phyloP scores from a whole-genome alignment of 352 stramenopile genomes.

The Phytophthora capsici region DNA sequence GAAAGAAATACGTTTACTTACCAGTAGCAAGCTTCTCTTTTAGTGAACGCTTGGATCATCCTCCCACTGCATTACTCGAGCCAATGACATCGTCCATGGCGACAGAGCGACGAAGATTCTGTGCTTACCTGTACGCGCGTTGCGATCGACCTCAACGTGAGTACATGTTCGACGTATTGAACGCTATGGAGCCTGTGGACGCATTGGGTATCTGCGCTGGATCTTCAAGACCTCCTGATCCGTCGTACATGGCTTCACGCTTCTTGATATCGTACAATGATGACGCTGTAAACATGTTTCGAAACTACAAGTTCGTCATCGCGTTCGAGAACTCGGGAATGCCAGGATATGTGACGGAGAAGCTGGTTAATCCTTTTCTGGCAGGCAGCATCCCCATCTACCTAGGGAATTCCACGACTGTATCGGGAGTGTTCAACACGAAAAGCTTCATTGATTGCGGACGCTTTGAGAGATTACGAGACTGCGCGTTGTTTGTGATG shows the following conservation, averaged over 20 bases:
- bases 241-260: neutral
- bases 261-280: constrained; percentile 43
- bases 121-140: constrained; percentile 57
- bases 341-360: constrained; percentile 69
- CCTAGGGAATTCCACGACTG: constrained; percentile 50
- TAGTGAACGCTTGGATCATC: constrained; percentile 35
- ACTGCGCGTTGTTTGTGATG: constrained; percentile 46
- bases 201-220: constrained; percentile 52
- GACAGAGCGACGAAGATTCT: constrained; percentile 33
- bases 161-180: constrained; percentile 63
- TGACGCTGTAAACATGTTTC: constrained; percentile 43
- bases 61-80: constrained; percentile 36
- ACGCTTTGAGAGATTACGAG: constrained; percentile 39
- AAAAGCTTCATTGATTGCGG: constrained; percentile 65
- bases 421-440: constrained; percentile 50
- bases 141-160: constrained; percentile 57
- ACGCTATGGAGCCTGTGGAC: constrained; percentile 51
- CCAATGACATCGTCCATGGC: neutral
- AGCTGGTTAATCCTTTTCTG: constrained; percentile 67
- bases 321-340: constrained; percentile 65
- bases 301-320: constrained; percentile 66
- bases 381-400: constrained; percentile 66
- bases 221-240: constrained; percentile 7
- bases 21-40: constrained; percentile 53
- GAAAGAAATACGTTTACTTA: constrained; percentile 29